phyloP scores from a whole-genome alignment of 2,329 filamentous ascomycete species.

The Pestalotiopsis sp. region DNA sequence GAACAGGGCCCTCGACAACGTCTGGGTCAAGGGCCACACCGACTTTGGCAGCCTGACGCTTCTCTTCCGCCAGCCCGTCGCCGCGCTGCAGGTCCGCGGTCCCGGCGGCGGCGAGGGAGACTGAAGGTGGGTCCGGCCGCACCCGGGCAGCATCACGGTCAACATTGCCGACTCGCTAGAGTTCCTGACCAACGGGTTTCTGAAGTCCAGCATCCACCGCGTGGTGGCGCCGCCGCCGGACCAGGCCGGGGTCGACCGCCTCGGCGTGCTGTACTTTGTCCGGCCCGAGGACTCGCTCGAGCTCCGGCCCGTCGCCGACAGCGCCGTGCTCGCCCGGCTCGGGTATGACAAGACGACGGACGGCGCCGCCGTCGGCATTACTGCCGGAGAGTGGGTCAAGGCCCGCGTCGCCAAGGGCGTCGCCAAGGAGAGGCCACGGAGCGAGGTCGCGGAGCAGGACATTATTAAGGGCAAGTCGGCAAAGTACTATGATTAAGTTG shows the following conservation, averaged over 20 bases:
- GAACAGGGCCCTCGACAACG: slow-evolving; percentile 36
- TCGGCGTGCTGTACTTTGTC: slow-evolving; percentile 48
- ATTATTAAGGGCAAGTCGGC: slow-evolving; percentile 32
- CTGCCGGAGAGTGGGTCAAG: slow-evolving; percentile 37
- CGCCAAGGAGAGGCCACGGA: slow-evolving; percentile 23
- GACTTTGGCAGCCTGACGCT: slow-evolving; percentile 42
- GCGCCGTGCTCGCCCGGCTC: slow-evolving; percentile 32
- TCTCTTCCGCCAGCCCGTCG: slow-evolving; percentile 40
- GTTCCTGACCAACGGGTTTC: slow-evolving; percentile 47
- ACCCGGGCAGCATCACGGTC: slow-evolving; percentile 52
- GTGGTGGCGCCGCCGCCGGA: slow-evolving; percentile 44
- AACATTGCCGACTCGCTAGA: slow-evolving; percentile 53
- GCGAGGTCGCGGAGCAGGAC: slow-evolving; percentile 27
- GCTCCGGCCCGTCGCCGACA: slow-evolving; percentile 29
- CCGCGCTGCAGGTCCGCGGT: slow-evolving; percentile 39
- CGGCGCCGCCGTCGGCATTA: slow-evolving; percentile 29
- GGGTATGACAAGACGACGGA: slow-evolving; percentile 30
- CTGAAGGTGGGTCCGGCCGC: slow-evolving; percentile 45
- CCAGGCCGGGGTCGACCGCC: slow-evolving; percentile 44
- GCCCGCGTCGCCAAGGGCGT: slow-evolving; percentile 29
- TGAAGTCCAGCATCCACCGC: slow-evolving; percentile 46
- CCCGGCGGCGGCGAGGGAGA: slow-evolving; percentile 32
- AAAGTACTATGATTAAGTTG: slow-evolving; percentile 33
- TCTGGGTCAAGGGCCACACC: slow-evolving; percentile 42
- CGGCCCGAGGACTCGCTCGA: slow-evolving; percentile 36